phyloP scores from a whole-genome alignment of 2,329 filamentous ascomycete genomes.

The Coniella vitis region DNA sequence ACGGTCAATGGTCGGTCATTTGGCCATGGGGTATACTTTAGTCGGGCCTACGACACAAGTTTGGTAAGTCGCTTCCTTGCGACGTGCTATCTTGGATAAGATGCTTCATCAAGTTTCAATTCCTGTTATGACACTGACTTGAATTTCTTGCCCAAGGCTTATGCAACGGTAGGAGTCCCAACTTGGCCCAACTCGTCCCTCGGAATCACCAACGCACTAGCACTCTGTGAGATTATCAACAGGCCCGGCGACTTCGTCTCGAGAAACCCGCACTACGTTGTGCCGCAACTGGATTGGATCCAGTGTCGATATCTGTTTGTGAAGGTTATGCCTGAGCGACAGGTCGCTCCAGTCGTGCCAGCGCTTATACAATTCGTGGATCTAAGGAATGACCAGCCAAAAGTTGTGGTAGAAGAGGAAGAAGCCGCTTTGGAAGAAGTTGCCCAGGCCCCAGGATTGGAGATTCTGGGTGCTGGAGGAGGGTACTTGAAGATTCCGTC shows the following conservation, averaged over 20 bases:
- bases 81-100: too few relatives aligned
- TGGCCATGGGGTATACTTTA: conserved; percentile 80
- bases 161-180: background rate
- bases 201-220: conserved; percentile 52
- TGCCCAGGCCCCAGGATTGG: conserved; percentile 16
- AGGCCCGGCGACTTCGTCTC: conserved; percentile 54
- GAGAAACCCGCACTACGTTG: conserved; percentile 57
- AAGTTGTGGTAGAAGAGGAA: background rate
- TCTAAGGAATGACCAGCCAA: too few relatives aligned
- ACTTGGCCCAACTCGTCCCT: conserved; percentile 65
- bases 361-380: too few relatives aligned
- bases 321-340: too few relatives aligned
- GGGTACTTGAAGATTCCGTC: conserved; percentile 25
- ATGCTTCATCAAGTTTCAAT: background rate
- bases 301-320: conserved; percentile 80
- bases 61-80: conserved; percentile 12
- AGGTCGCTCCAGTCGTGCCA: too few relatives aligned
- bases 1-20: conserved; percentile 58
- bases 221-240: conserved; percentile 83
- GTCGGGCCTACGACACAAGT: conserved; percentile 51
- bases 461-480: conserved; percentile 13
- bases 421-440: background rate
- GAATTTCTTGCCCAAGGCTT: background rate
- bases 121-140: background rate
- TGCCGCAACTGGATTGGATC: conserved; percentile 75